Percentiles rank a stretch among this genome's conserved stretches.
These are phyloP conservation scores for Apiospora kogelbergensis DNA, from an alignment of 2,329 filamentous ascomycete species.

Conservation along the genomic window DNA sequence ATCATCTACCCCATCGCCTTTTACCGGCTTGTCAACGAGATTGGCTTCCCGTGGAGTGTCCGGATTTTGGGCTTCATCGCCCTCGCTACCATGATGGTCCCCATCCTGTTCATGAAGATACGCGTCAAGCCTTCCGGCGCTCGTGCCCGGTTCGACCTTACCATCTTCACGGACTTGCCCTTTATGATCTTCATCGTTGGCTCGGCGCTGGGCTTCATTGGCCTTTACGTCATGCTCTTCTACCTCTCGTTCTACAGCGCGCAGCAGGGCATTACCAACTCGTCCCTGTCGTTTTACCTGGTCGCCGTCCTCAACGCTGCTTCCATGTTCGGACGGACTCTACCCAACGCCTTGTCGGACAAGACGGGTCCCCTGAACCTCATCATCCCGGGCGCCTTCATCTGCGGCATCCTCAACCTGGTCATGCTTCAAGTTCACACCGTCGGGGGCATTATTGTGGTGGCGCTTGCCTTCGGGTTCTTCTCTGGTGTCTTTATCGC, in stretches of 20 bases:
- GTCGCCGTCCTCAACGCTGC: slow-evolving; percentile 54
- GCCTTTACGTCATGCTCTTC: slow-evolving; percentile 45
- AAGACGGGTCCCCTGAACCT: slow-evolving; percentile 38
- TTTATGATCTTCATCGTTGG: slow-evolving; percentile 34
- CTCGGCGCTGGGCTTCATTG: slow-evolving; percentile 36
- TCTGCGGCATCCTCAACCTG: slow-evolving; percentile 40
- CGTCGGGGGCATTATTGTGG: slow-evolving; percentile 54
- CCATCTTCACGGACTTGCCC: slow-evolving; percentile 39
- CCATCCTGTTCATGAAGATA: slow-evolving; percentile 35
- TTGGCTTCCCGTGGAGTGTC: slow-evolving; percentile 42
- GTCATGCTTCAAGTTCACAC: slow-evolving; percentile 42
- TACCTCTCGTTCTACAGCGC: slow-evolving; percentile 36
- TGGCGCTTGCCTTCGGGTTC: slow-evolving; percentile 55
- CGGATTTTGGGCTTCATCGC: slow-evolving; percentile 38
- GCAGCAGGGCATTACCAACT: slow-evolving; percentile 17
- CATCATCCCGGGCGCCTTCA: slow-evolving; percentile 44
- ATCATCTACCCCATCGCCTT: slow-evolving; percentile 58
- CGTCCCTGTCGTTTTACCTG: slow-evolving; percentile 44
- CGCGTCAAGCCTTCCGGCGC: slow-evolving; percentile 36
- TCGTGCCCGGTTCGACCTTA: slow-evolving; percentile 39
- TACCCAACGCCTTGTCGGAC: slow-evolving; percentile 1
- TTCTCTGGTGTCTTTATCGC: slow-evolving; percentile 63
- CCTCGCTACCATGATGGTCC: slow-evolving; percentile 25
- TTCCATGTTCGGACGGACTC: slow-evolving; percentile 13
- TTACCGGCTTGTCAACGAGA: slow-evolving; percentile 48